Evolutionary conservation across 371 early-diverging fungal genomes (phyloP), one percentile per base, ranked within the genome.

Genomic region (Actinomortierella ambigua): DNA sequence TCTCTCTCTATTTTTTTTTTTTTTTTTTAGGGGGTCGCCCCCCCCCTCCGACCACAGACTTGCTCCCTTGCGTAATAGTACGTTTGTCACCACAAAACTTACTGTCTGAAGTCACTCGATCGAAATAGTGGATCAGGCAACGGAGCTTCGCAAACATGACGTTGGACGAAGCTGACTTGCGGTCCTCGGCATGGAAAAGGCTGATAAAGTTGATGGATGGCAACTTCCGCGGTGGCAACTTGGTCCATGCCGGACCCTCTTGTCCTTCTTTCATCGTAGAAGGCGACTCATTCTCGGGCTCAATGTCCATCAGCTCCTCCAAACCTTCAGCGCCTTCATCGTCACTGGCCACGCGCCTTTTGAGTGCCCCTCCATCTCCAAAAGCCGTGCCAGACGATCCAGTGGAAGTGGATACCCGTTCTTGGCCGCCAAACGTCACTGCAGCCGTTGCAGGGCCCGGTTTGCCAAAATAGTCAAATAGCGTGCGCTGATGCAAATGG

Each of bases 41-140:
- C n/a, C n/a, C n/a, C n/a, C n/a, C n/a, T n/a, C n/a, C n/a, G n/a
- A n/a, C n/a, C n/a, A n/a, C n/a, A n/a, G n/a, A n/a, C n/a, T n/a
- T n/a, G n/a, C n/a, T n/a, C n/a, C n/a, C n/a, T n/a, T n/a, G n/a
- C n/a, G n/a, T n/a, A n/a, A n/a, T n/a, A n/a, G n/a, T n/a, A n/a
- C n/a, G 11, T 6, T 34, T 34, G 34, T 34, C 4, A 34, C 34
- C 4, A 34, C 34, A 34, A 34, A 6, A 52, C 73, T 53, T 65
- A 81, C 83, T 65, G 48, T 65, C 47, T 0, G 48, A 53, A 22
- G 77, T 55, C 27, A 83, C 75, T 3, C 75, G 58, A 2, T 63
- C 63, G 71, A 83, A 85, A 60, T 85, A 85, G 24, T 78, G 75
- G 39, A 85, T 63, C 14, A 85, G 49, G 50, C 79, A 76, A 7